These are phyloP conservation scores for Capniomyces stellatus DNA, from an alignment of 371 early-diverging fungal species.

Conservation along the genomic window DNA sequence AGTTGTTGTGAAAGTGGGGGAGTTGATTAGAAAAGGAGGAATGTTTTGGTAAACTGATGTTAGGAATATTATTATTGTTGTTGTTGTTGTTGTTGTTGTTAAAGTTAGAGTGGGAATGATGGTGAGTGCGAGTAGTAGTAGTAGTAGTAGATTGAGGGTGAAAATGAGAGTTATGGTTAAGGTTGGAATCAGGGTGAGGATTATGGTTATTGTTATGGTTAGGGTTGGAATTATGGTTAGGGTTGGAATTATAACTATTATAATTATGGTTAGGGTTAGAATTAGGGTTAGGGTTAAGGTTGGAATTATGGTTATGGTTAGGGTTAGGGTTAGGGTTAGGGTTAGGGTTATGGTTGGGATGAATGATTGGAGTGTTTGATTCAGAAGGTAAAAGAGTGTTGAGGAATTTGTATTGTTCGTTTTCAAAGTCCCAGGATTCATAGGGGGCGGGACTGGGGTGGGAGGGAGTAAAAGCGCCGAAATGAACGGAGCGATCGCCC, in stretches of 20 bases:
- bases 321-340: neutral
- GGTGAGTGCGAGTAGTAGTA: neutral
- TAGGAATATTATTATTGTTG: neutral
- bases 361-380: neutral
- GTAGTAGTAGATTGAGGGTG: neutral
- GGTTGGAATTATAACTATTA: neutral
- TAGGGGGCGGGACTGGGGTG: constrained; percentile 7
- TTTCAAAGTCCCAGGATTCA: constrained; percentile 23
- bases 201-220: neutral
- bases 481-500: constrained; percentile 25
- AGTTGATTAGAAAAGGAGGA: too few species aligned
- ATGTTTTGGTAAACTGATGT: neutral
- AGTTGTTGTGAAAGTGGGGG: too few species aligned
- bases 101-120: neutral
- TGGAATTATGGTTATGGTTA: neutral
- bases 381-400: neutral
- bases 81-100: neutral
- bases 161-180: neutral
- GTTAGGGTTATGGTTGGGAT: neutral
- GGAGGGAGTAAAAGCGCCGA: constrained; percentile 12
- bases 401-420: constrained; percentile 4
- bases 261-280: neutral
- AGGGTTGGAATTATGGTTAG: neutral
- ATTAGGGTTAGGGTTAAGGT: neutral
- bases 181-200: neutral